A percentile compares a stretch with the other conserved stretches of the same genome.
Conservation (phyloP, 2,329 filamentous ascomycete genomes). For the Cladosporium cucumerinum region DNA sequence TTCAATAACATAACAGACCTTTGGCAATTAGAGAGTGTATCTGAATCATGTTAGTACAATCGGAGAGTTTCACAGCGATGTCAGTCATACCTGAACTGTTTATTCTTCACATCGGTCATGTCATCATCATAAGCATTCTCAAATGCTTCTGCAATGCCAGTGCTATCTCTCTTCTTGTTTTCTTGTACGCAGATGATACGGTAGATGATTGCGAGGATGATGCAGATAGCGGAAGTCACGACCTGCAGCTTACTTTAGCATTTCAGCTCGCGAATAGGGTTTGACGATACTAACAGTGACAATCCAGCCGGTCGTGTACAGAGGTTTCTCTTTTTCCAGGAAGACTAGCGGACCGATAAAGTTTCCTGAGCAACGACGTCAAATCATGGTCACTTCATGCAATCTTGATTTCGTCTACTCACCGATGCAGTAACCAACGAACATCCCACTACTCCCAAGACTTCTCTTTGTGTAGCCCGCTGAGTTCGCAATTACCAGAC, state of each 20-base stretch:
- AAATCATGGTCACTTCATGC: neutral
- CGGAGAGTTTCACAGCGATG: neutral
- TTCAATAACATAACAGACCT: neutral
- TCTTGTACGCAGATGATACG: constrained; percentile 45
- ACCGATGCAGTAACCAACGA: constrained; percentile 52
- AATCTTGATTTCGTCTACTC: neutral
- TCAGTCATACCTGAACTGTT: constrained; percentile 20
- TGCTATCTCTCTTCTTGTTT: constrained; percentile 43
- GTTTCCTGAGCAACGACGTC: constrained; percentile 31
- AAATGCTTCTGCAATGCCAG: constrained; percentile 46
- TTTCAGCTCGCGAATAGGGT: neutral
- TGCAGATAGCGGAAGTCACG: constrained; percentile 33
- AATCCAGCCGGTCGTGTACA: constrained; percentile 41
- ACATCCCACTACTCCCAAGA: constrained; percentile 48
- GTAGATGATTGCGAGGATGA: constrained; percentile 43
- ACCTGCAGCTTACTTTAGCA: constrained; percentile 12
- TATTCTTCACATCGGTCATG: constrained; percentile 44
- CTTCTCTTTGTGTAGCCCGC: constrained; percentile 53
- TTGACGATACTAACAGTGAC: constrained; percentile 32
- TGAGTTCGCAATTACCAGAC: constrained; percentile 49
- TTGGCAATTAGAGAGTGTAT: neutral
- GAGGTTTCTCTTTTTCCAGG: constrained; percentile 40
- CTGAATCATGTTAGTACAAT: neutral
- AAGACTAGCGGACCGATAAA: constrained; percentile 47
- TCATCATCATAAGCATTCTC: constrained; percentile 55